Conservation (phyloP, 169 alveolate genomes). For the Cryptosporidium xiaoi region DNA sequence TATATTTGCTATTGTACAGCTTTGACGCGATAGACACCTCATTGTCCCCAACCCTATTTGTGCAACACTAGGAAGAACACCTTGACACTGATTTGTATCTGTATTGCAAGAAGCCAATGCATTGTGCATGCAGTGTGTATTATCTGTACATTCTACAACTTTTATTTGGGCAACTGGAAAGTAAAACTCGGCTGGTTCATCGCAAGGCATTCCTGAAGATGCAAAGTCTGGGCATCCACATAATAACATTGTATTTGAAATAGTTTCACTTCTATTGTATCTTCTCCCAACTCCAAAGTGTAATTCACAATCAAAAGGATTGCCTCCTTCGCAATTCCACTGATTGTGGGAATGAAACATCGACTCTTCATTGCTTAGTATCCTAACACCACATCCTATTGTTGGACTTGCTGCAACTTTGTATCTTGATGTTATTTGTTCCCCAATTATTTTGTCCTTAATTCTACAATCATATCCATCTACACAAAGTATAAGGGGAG, state of each 20-base stretch:
- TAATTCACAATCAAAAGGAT: conserved; percentile 71
- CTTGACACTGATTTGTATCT: conserved; percentile 69
- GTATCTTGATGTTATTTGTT: conserved; percentile 69
- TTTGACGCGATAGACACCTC: conserved; percentile 66
- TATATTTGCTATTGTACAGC: conserved; percentile 63
- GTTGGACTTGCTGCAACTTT: conserved; percentile 72
- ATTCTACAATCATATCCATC: conserved; percentile 71
- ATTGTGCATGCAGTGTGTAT: conserved; percentile 72
- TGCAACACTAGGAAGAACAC: conserved; percentile 72
- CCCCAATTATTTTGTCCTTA: conserved; percentile 66
- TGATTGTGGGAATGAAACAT: conserved; percentile 61
- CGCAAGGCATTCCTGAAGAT: conserved; percentile 68
- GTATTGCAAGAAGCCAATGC: conserved; percentile 67
- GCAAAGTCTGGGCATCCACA: conserved; percentile 75
- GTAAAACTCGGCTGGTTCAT: conserved; percentile 68
- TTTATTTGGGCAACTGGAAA: conserved; percentile 64
- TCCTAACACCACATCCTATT: conserved; percentile 70
- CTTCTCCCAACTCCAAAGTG: conserved; percentile 76
- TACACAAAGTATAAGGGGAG: conserved; percentile 58
- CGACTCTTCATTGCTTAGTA: conserved; percentile 48
- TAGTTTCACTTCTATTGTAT: conserved; percentile 55
- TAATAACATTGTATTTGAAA: conserved; percentile 36
- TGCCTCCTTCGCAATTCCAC: conserved; percentile 73
- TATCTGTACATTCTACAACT: conserved; percentile 69
- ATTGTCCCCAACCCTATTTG: conserved; percentile 72